phyloP scores from a whole-genome alignment of 768 basidiomycete species.

The Rhodotorula paludigena region DNA sequence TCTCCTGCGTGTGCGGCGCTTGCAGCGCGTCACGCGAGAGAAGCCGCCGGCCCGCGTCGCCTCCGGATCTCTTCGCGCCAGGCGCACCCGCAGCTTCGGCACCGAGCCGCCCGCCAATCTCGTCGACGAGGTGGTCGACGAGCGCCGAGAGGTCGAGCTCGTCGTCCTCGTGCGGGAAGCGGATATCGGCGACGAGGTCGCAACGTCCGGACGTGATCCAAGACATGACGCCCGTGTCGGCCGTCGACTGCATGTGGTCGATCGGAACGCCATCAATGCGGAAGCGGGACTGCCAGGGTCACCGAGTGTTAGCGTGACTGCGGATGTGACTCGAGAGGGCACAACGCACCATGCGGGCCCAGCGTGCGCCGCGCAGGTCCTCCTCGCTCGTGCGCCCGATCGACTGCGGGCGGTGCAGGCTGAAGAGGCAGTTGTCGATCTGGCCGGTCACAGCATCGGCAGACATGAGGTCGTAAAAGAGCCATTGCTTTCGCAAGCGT shows the following conservation, averaged over 20 bases:
- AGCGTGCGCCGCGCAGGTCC: slow-evolving; percentile 73
- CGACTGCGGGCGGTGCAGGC: slow-evolving; percentile 90
- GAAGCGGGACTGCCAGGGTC: slow-evolving; percentile 67
- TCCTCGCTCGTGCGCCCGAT: slow-evolving; percentile 84
- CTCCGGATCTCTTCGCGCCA: background rate
- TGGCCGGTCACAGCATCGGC: slow-evolving; percentile 96
- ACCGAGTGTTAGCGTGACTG: background rate
- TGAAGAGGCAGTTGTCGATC: slow-evolving; percentile 95
- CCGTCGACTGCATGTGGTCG: slow-evolving; percentile 83
- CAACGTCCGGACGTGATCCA: slow-evolving; percentile 98
- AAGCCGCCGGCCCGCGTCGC: slow-evolving; percentile 36
- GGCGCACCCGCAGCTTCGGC: background rate
- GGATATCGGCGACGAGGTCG: slow-evolving; percentile 94
- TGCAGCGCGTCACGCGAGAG: slow-evolving; percentile 36
- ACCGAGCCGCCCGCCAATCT: slow-evolving; percentile 55
- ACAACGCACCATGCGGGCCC: slow-evolving; percentile 76
- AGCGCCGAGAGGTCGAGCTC: slow-evolving; percentile 69
- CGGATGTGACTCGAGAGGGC: background rate
- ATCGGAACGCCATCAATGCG: slow-evolving; percentile 94
- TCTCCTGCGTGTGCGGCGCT: slow-evolving; percentile 26
- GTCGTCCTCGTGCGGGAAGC: slow-evolving; percentile 78
- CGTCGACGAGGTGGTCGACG: slow-evolving; percentile 83
- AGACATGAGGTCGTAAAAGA: slow-evolving; percentile 89
- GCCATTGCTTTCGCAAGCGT: slow-evolving; percentile 81
- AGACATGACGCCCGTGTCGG: slow-evolving; percentile 76